Percentiles rank a stretch among this genome's conserved stretches.
Conservation (phyloP, 2,329 filamentous ascomycete genomes). For the Didymella lethalis region DNA sequence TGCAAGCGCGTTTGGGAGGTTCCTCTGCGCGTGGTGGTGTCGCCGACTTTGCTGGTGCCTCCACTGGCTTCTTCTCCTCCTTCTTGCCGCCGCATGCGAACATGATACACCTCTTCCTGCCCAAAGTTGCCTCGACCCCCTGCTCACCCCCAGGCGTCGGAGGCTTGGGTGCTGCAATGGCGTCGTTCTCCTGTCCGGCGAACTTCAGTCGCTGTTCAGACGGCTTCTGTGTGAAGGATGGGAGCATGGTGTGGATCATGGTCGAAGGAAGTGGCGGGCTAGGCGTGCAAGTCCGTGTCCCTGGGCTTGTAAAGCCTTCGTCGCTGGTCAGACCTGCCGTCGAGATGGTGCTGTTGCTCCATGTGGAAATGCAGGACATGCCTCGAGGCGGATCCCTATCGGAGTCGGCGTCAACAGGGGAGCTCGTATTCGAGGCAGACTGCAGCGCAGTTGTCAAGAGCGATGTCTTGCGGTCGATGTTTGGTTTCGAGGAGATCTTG, state of each 20-base stretch:
- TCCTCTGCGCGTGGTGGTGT: conserved; percentile 33
- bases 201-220: conserved; percentile 50
- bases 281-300: conserved; percentile 79
- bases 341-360: conserved; percentile 82
- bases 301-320: conserved; percentile 86
- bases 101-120: conserved; percentile 87
- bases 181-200: conserved; percentile 44
- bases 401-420: conserved; percentile 53
- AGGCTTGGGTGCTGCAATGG: conserved; percentile 22
- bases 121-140: conserved; percentile 68
- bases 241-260: conserved; percentile 50
- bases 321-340: conserved; percentile 95
- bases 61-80: conserved; percentile 50
- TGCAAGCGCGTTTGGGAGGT: conserved; percentile 64
- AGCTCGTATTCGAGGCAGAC: conserved; percentile 54
- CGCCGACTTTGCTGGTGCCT: conserved; percentile 30
- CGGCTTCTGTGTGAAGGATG: conserved; percentile 49
- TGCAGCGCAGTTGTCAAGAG: conserved; percentile 84
- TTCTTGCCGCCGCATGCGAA: conserved; percentile 77
- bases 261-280: conserved; percentile 80
- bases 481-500: conserved; percentile 57
- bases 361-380: conserved; percentile 68
- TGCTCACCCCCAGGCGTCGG: conserved; percentile 57
- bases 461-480: conserved; percentile 71
- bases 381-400: conserved; percentile 50